Base-by-base conservation (phyloP, 805 yeast species). In the Ogataea ganodermae region DNA sequence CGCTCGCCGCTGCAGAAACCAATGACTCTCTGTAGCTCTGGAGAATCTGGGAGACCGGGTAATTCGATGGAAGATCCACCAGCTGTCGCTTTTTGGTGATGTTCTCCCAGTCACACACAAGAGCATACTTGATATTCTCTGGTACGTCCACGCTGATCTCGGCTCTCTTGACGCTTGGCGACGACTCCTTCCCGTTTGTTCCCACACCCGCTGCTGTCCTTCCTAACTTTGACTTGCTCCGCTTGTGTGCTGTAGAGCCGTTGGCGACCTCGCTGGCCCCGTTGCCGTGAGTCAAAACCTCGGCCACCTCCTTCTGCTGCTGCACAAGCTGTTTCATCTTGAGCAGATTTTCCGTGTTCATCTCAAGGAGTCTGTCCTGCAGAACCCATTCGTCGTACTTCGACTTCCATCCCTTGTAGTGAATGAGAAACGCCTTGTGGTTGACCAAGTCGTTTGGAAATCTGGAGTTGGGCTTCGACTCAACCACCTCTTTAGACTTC, bases 321-420 rank as follows among this genome's bases (percentile, higher is more conserved):
- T 51, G 50, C n/a, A 33, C 30, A n/a, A 49, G 40, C 32, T 56
- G 49, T 32, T 81, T 79, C 65, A 84, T 88, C 42, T 80, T 67
- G 41, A 75, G 70, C 44, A 85, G 57, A 59, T 86, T 89, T 53
- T 85, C 96, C 24, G 80, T 84, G 42, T 77, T 86, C 60, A 73
- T 74, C 52, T 81, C 84, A 59, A 88, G 71, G 5, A 92, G 76
- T 28, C 98, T 70, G 32, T 80, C 83, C 6, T 68, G 66, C 1
- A 79, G 76, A 1, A 92, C 92, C 99, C 99, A 92, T 66, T 92
- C 99, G 63, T 92, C 98, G 96, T 97, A 92, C 49, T 90, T 83
- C 14, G 84, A 68, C 60, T 91, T 92, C 99, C 99, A 92, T 2
- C 99, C 98, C 56, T 84, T 86, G 67, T 92, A 92, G 62, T 94